Evolutionary conservation across 768 basidiomycete species (phyloP).

Genomic region (Rhizopogon salebrosus): DNA sequence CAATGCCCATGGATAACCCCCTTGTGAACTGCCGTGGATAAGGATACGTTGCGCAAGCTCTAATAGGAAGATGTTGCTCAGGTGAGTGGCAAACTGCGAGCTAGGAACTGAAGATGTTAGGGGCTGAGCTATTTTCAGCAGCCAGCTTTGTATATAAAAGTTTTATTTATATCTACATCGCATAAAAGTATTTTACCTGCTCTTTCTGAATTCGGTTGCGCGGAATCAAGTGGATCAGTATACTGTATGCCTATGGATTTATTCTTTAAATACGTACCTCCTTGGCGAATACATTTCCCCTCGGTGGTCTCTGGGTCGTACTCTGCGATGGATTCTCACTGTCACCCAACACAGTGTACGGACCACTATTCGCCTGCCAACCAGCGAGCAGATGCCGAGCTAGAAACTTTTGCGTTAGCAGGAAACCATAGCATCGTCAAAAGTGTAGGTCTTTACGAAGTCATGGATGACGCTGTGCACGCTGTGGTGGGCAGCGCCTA

Average conservation of each 20-base stretch:
- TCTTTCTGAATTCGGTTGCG: constrained; percentile 59
- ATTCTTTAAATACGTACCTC: constrained; percentile 66
- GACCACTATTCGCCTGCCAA: constrained; percentile 1
- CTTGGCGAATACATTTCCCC: constrained; percentile 72
- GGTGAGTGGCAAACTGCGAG: no score
- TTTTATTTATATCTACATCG: constrained; percentile 16
- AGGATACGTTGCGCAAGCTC: no score
- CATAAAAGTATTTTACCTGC: no score
- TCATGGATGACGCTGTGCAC: constrained; percentile 70
- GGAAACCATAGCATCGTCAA: constrained; percentile 32
- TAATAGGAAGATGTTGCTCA: no score
- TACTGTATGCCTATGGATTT: constrained; percentile 53
- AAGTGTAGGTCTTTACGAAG: constrained; percentile 66
- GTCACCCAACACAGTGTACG: constrained; percentile 31
- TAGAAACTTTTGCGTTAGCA: constrained; percentile 23
- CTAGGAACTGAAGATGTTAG: no score
- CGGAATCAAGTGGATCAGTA: constrained; percentile 39
- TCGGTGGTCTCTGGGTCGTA: constrained; percentile 64
- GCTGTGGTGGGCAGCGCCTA: constrained; percentile 73
- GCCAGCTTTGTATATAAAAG: no score
- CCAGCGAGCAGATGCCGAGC: constrained; percentile 17
- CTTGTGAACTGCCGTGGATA: no score
- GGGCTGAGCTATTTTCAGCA: no score
- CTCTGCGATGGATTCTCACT: constrained; percentile 71
- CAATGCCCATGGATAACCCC: no score